These are phyloP conservation scores for Globisporangium perplexum DNA, from an alignment of 352 stramenopile species.

Conservation along the genomic window DNA sequence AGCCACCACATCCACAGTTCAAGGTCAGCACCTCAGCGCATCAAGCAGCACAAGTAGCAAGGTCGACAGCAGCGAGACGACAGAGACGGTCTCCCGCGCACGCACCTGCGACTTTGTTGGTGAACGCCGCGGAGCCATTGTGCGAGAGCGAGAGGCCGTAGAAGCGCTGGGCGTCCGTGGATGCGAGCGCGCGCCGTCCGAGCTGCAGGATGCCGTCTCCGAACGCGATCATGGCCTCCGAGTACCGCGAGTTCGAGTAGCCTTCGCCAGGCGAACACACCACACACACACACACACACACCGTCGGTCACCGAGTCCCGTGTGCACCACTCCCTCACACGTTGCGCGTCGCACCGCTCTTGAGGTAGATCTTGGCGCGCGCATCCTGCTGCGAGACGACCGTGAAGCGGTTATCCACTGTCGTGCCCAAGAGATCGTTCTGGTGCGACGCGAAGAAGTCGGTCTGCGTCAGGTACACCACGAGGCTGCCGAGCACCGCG, in stretches of 20 bases:
- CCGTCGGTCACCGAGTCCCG: background rate
- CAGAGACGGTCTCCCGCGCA: background rate
- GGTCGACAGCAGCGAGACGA: background rate
- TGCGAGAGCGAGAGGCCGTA: constrained; percentile 63
- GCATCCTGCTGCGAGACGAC: constrained; percentile 62
- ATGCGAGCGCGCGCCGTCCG: constrained; percentile 41
- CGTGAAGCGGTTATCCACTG: constrained; percentile 76
- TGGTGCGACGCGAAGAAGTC: constrained; percentile 83
- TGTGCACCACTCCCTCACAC: no score
- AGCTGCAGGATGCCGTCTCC: constrained; percentile 53
- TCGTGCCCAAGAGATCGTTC: constrained; percentile 74
- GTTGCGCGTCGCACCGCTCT: constrained; percentile 77
- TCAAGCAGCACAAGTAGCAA: no score
- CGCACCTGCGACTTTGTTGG: constrained; percentile 57
- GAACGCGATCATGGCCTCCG: constrained; percentile 69
- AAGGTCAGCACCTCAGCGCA: no score
- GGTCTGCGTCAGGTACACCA: constrained; percentile 69
- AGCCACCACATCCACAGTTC: no score
- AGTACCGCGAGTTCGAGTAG: constrained; percentile 68
- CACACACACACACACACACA: no score
- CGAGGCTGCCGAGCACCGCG: constrained; percentile 44
- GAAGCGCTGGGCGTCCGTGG: constrained; percentile 50
- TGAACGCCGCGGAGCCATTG: constrained; percentile 66
- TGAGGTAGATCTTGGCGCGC: constrained; percentile 67
- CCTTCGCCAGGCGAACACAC: constrained; percentile 16